Evolutionary conservation across 306 rosid species (phyloP).

Genomic region (Quercus aquifolioides): DNA sequence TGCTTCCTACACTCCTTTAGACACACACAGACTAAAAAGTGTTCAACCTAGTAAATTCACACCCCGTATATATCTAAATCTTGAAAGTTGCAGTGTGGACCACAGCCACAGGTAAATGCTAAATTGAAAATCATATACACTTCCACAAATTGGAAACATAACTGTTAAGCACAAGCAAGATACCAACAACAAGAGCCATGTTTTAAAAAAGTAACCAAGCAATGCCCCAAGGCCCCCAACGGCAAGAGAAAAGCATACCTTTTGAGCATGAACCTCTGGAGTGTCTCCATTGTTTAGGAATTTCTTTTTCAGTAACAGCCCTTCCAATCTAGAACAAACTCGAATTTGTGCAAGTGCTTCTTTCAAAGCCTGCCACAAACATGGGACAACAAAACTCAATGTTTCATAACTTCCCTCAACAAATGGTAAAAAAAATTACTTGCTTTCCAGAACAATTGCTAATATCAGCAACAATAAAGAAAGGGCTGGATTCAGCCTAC

Average conservation of each 20-base stretch:
- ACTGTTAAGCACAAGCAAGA: not conserved
- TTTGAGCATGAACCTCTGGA: slow-evolving; percentile 81
- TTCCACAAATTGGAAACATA: not conserved
- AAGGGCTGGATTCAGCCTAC: not conserved
- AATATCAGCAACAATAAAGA: not conserved
- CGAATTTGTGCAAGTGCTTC: slow-evolving; percentile 76
- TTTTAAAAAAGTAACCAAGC: slow-evolving; percentile 1
- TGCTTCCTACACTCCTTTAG: not conserved
- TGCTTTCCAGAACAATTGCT: not conserved
- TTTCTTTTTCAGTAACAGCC: slow-evolving; percentile 71
- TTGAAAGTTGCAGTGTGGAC: not conserved
- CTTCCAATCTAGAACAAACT: slow-evolving; percentile 87
- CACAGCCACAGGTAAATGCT: not conserved
- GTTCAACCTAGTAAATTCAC: not conserved
- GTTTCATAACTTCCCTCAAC: slow-evolving; percentile 1
- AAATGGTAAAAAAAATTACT: slow-evolving; percentile 15
- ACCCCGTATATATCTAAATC: not conserved
- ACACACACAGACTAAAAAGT: not conserved
- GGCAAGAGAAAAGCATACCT: slow-evolving; percentile 44
- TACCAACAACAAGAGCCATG: not conserved
- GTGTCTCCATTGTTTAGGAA: slow-evolving; percentile 68
- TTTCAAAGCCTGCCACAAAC: slow-evolving; percentile 67
- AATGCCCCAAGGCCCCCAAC: slow-evolving; percentile 2
- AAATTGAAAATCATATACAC: not conserved
- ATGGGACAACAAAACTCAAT: slow-evolving; percentile 16